phyloP scores from a whole-genome alignment of 2,329 filamentous ascomycete species.

The Macroventuria anomochaeta region DNA sequence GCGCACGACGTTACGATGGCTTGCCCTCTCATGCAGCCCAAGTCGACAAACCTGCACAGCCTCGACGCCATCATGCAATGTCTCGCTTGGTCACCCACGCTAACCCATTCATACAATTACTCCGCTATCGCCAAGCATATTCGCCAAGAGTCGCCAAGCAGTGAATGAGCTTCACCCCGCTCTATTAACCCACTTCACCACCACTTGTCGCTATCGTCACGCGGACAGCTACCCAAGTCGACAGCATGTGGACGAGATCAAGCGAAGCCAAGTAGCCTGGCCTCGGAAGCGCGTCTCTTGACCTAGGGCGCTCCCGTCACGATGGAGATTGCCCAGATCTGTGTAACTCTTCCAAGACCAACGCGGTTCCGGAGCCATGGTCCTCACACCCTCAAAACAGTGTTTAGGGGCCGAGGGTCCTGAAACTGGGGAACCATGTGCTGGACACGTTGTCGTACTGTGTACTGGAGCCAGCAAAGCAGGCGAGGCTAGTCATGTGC shows the following conservation, averaged over 20 bases:
- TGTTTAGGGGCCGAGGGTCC: not conserved
- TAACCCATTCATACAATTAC: constrained; percentile 22
- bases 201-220: not conserved
- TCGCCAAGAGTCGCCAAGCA: constrained; percentile 2
- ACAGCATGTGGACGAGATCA: constrained; percentile 7
- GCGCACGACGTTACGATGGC: constrained; percentile 15
- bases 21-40: constrained; percentile 19
- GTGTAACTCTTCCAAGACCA: constrained; percentile 27
- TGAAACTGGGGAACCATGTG: constrained; percentile 2
- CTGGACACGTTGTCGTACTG: constrained; percentile 12
- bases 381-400: constrained; percentile 8
- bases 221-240: not conserved
- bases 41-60: constrained; percentile 35
- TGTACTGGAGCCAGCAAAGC: not conserved
- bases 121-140: constrained; percentile 23
- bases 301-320: constrained; percentile 13
- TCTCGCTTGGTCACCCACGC: constrained; percentile 18
- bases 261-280: constrained; percentile 18
- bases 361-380: not conserved
- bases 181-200: constrained; percentile 3
- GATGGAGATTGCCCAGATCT: constrained; percentile 15
- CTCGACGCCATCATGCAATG: constrained; percentile 42
- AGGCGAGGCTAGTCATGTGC: not conserved
- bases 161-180: constrained; percentile 7
- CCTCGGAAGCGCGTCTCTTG: constrained; percentile 16